Conservation (phyloP, 495 filamentous ascomycete genomes). For the Aspergillus sclerotiicarbonarius region DNA sequence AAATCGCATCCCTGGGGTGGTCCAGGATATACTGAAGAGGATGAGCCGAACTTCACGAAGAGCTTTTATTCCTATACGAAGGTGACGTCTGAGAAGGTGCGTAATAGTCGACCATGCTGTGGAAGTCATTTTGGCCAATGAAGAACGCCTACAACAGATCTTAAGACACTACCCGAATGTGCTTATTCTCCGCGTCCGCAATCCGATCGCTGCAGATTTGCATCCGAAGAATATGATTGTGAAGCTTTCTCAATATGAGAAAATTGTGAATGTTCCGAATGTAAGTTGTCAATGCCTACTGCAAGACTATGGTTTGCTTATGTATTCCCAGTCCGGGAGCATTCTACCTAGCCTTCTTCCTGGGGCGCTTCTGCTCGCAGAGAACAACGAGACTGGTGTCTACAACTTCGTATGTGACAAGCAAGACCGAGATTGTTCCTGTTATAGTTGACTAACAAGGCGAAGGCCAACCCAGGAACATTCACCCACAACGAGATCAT, state of each 20-base stretch:
- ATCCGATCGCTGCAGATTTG: conserved; percentile 7
- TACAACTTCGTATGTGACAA: conserved; percentile 6
- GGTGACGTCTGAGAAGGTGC: neutral
- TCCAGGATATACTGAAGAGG: neutral
- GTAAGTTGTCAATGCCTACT: no score
- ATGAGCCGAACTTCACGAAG: neutral
- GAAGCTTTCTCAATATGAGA: neutral
- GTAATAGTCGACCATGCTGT: neutral
- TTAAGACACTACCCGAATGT: conserved; percentile 6
- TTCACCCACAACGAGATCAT: conserved; percentile 10
- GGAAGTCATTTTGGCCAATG: neutral
- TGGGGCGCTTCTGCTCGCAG: conserved; percentile 1
- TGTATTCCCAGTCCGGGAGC: conserved; percentile 3
- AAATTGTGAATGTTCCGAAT: neutral
- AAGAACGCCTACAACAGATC: neutral
- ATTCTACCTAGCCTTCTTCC: conserved; percentile 7
- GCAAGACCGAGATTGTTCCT: neutral
- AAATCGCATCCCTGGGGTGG: neutral
- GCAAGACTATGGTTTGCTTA: neutral
- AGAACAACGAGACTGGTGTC: conserved; percentile 1
- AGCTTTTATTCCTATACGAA: neutral
- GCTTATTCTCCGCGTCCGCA: conserved; percentile 3
- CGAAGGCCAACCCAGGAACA: neutral
- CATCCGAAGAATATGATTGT: conserved; percentile 4
- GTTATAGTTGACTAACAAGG: neutral